phyloP scores from a whole-genome alignment of 2,329 filamentous ascomycete species.

The Phaeosphaeria sp. region DNA sequence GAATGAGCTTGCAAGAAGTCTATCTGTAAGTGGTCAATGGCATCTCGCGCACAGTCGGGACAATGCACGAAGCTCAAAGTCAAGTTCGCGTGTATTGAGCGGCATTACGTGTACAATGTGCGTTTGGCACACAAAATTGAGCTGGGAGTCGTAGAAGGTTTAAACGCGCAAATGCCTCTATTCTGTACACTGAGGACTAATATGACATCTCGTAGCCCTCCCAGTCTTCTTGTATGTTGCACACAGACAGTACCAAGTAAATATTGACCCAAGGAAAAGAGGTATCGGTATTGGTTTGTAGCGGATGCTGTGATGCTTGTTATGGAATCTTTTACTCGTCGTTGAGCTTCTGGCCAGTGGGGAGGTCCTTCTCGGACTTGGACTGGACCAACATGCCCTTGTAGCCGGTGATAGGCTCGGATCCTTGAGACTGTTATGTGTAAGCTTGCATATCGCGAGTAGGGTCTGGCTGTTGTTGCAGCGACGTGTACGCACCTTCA shows the following conservation, averaged over 20 bases:
- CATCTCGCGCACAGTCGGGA: background rate
- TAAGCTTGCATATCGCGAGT: conserved; percentile 14
- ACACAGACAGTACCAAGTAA: conserved; percentile 47
- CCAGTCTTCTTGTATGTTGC: conserved; percentile 36
- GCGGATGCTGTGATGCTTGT: conserved; percentile 30
- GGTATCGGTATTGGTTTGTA: conserved; percentile 41
- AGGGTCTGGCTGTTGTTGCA: background rate
- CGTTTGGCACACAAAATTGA: conserved; percentile 20
- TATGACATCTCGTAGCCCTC: conserved; percentile 40
- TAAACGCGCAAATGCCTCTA: conserved; percentile 41
- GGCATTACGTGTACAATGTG: conserved; percentile 28
- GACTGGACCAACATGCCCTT: conserved; percentile 50
- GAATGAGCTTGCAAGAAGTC: background rate
- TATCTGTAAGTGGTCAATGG: background rate
- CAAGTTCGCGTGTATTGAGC: conserved; percentile 26
- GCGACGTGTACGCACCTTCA: conserved; percentile 70
- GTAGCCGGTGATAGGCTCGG: conserved; percentile 48
- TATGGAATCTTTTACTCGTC: conserved; percentile 38
- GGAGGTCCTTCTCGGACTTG: conserved; percentile 42
- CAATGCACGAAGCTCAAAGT: background rate
- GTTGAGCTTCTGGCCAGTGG: conserved; percentile 33
- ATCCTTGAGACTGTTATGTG: conserved; percentile 42
- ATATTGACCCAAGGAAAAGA: conserved; percentile 46
- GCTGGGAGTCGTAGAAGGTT: conserved; percentile 17
- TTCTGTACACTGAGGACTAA: conserved; percentile 49